Evolutionary conservation across 2,329 filamentous ascomycete genomes (phyloP).

Genomic region (Arthrobotrys entomopaga): DNA sequence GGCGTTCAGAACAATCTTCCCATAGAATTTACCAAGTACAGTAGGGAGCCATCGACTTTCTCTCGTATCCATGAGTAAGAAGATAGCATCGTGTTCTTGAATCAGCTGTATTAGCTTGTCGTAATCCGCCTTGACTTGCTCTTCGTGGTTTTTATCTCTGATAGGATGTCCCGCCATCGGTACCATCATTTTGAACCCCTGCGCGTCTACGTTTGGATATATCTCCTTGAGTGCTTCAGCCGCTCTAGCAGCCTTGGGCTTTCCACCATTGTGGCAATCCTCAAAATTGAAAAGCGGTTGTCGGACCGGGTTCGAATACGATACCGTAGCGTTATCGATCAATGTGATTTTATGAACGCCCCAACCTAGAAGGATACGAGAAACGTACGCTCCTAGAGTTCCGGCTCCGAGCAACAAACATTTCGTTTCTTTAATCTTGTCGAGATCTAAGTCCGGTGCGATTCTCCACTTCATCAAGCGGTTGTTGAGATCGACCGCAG

Average conservation of each 20-base stretch:
- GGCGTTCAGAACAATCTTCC: conserved; percentile 96
- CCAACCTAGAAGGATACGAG: conserved; percentile 92
- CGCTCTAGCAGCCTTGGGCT: conserved; percentile 81
- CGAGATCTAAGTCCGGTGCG: conserved; percentile 85
- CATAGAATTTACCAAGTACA: conserved; percentile 90
- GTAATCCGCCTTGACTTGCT: conserved; percentile 77
- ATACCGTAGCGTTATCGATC: conserved; percentile 90
- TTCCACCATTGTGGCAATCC: conserved; percentile 86
- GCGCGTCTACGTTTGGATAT: conserved; percentile 86
- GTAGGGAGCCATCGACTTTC: conserved; percentile 96
- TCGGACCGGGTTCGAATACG: conserved; percentile 94
- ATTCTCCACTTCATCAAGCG: conserved; percentile 99
- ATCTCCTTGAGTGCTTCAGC: conserved; percentile 83
- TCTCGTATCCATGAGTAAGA: conserved; percentile 95
- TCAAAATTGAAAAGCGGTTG: conserved; percentile 91
- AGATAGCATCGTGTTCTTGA: conserved; percentile 87
- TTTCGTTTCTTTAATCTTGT: conserved; percentile 86
- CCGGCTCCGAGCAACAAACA: conserved; percentile 92
- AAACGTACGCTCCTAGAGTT: conserved; percentile 92
- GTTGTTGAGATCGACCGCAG: conserved; percentile 93
- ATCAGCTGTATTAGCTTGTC: conserved; percentile 79
- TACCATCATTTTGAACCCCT: conserved; percentile 83
- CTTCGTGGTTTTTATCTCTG: conserved; percentile 69
- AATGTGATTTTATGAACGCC: conserved; percentile 95
- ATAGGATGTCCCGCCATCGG: conserved; percentile 96